Evolutionary conservation across 768 basidiomycete genomes (phyloP).

Genomic region (Russula vinacea): DNA sequence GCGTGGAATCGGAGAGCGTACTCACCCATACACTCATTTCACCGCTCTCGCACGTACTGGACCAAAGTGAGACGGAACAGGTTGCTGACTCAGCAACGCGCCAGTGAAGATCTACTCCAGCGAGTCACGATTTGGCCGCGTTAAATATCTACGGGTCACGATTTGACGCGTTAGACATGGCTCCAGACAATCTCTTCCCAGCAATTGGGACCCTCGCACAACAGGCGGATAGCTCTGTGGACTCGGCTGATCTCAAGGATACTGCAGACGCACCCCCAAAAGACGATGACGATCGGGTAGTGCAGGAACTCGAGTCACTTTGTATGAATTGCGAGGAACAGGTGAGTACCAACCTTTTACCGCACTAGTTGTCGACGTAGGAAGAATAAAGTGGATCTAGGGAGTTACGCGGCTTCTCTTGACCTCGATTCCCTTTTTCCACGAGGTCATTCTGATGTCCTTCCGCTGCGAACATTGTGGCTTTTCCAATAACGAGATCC

Average conservation of each 20-base stretch:
- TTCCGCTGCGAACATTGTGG: slow-evolving; percentile 96
- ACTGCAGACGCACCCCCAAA: slow-evolving; percentile 25
- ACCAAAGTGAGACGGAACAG: not conserved
- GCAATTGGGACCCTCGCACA: slow-evolving; percentile 55
- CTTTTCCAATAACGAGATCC: slow-evolving; percentile 86
- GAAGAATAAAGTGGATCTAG: slow-evolving; percentile 42
- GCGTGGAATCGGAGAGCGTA: not conserved
- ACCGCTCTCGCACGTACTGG: too few species aligned
- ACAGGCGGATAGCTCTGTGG: slow-evolving; percentile 43
- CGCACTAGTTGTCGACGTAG: not conserved
- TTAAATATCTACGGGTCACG: too few species aligned
- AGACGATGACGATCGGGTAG: slow-evolving; percentile 58
- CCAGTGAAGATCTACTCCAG: not conserved
- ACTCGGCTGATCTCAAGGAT: slow-evolving; percentile 14
- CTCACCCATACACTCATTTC: slow-evolving; percentile 27
- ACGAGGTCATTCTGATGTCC: slow-evolving; percentile 92
- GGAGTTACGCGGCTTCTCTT: slow-evolving; percentile 85
- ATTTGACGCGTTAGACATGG: slow-evolving; percentile 15
- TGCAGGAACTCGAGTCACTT: slow-evolving; percentile 84
- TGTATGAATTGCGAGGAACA: slow-evolving; percentile 94
- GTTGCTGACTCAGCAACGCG: slow-evolving; percentile 24
- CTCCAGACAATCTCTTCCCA: slow-evolving; percentile 49
- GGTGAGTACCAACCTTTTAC: slow-evolving; percentile 45
- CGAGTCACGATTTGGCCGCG: not conserved
- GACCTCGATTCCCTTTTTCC: slow-evolving; percentile 93